Evolutionary conservation across 2,329 filamentous ascomycete species (phyloP).

Genomic region (Sordariomycetes sp.): DNA sequence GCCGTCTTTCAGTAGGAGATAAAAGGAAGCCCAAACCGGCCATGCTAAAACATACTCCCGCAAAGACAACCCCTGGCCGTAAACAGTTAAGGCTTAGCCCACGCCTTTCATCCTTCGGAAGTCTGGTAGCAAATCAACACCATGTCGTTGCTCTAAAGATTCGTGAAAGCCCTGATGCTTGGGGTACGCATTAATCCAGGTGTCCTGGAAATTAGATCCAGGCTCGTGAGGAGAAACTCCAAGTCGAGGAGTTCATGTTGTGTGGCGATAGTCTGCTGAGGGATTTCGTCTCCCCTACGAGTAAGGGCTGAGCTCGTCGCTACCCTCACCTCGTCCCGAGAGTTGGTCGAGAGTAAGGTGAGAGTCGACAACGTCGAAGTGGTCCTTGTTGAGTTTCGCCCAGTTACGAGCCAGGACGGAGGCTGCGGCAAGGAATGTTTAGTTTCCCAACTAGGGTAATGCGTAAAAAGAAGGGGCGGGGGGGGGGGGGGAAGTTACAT

Average conservation of each 20-base stretch:
- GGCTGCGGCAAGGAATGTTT: neutral
- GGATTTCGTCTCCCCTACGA: neutral
- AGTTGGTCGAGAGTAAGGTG: conserved; percentile 3
- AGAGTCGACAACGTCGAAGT: conserved; percentile 5
- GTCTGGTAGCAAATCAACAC: neutral
- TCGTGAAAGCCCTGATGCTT: neutral
- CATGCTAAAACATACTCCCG: neutral
- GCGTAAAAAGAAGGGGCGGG: neutral
- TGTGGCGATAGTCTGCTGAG: neutral
- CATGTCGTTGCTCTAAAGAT: neutral
- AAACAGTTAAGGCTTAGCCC: neutral
- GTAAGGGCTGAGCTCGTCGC: neutral
- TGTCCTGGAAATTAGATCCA: neutral
- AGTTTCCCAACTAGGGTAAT: neutral
- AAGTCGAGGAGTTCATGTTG: neutral
- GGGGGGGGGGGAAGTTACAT: conserved; percentile 20
- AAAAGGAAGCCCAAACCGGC: neutral
- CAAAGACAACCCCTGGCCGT: neutral
- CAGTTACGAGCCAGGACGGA: neutral
- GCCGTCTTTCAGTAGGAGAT: neutral
- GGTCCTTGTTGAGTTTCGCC: conserved; percentile 2
- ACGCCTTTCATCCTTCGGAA: neutral
- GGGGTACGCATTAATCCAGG: neutral
- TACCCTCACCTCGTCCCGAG: neutral
- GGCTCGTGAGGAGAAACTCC: neutral